Percentiles rank a stretch among this genome's conserved stretches.
These are phyloP conservation scores for Pyrenula aspistea DNA, from an alignment of 495 filamentous ascomycete genomes.

Conservation along the genomic window DNA sequence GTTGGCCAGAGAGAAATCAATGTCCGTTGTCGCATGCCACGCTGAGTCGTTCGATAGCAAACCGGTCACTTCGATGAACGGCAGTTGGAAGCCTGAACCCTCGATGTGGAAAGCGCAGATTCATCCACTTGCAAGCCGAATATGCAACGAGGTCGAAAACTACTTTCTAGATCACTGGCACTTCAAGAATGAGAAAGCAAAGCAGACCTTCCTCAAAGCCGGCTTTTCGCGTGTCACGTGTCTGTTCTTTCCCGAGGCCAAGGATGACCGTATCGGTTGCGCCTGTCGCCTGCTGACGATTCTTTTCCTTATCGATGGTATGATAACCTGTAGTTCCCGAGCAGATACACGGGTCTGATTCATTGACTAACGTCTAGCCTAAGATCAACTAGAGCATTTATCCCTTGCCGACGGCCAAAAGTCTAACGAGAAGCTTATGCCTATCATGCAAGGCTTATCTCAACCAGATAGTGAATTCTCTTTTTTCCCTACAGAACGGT, in stretches of 20 bases:
- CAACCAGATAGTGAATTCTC: too few species aligned
- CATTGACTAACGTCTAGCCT: too few species aligned
- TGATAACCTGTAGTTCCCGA: too few species aligned
- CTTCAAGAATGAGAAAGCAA: slow-evolving; percentile 12
- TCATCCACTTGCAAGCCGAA: too few species aligned
- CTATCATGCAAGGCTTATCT: slow-evolving; percentile 11
- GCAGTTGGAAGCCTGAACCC: too few species aligned
- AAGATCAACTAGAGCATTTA: slow-evolving; percentile 27
- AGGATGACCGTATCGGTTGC: slow-evolving; percentile 19
- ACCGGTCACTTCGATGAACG: too few species aligned
- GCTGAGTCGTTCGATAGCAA: too few species aligned
- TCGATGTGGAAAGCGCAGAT: too few species aligned
- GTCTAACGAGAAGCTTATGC: slow-evolving; percentile 24
- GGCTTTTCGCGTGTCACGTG: slow-evolving; percentile 23
- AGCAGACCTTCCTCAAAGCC: slow-evolving; percentile 18
- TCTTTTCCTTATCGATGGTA: slow-evolving; percentile 25
- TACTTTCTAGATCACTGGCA: slow-evolving; percentile 27
- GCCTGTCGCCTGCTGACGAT: slow-evolving; percentile 21
- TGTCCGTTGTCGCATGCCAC: too few species aligned
- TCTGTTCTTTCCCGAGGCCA: slow-evolving; percentile 21
- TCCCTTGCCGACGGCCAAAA: slow-evolving; percentile 21
- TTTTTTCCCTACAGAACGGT: too few species aligned
- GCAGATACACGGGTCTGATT: too few species aligned
- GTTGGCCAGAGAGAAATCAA: too few species aligned
- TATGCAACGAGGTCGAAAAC: slow-evolving; percentile 19